Evolutionary conservation across 169 alveolate genomes (phyloP).

Genomic region (Perkinsus marinus): DNA sequence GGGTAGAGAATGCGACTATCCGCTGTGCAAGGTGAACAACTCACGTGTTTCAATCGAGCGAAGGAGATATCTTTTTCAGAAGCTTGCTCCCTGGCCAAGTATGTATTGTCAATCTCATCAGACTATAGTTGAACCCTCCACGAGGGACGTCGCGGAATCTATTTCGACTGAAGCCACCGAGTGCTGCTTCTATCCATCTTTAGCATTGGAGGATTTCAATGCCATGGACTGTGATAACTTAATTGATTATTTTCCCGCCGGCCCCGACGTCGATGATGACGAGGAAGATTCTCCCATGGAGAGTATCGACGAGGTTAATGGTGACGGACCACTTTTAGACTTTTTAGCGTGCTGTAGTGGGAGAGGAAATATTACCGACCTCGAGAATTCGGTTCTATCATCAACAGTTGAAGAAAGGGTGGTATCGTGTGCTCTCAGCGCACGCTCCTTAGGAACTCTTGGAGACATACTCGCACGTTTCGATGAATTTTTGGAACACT

Average conservation of each 20-base stretch:
- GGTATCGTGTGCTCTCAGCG: too few relatives aligned
- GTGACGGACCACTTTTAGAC: not conserved
- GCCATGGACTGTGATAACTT: not conserved
- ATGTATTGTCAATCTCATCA: not conserved
- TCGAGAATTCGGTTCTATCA: too few relatives aligned
- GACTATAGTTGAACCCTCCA: not conserved
- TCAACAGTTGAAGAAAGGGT: too few relatives aligned
- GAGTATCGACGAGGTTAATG: not conserved
- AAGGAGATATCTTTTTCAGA: not conserved
- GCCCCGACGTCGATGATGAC: not conserved
- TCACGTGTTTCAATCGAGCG: not conserved
- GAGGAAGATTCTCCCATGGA: not conserved
- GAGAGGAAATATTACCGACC: not conserved
- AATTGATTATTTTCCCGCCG: not conserved
- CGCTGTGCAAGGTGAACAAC: not conserved
- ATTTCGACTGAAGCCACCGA: not conserved
- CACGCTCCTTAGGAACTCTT: too few relatives aligned
- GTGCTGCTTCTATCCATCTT: not conserved
- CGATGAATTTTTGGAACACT: too few relatives aligned
- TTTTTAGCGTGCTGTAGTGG: not conserved
- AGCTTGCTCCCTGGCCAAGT: not conserved
- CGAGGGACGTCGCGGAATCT: not conserved
- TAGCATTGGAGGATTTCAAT: not conserved
- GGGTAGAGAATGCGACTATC: not conserved
- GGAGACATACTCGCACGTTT: too few relatives aligned